Conservation (phyloP, 2,329 filamentous ascomycete species). For the Beauveria scarabaeidicola region DNA sequence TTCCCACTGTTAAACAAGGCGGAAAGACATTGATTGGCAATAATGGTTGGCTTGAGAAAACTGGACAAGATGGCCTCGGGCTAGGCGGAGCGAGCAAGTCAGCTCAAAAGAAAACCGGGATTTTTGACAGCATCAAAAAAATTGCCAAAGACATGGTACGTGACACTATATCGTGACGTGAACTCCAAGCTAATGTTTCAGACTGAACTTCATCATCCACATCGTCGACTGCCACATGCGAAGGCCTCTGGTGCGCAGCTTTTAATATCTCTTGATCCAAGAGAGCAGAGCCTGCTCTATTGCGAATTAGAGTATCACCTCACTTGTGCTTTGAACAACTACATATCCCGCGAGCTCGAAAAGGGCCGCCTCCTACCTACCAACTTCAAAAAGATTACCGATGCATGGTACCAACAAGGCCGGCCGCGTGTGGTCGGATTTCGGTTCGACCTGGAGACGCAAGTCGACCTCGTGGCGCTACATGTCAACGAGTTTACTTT, state of each 20-base stretch:
- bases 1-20: conserved; percentile 30
- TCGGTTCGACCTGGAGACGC: conserved; percentile 52
- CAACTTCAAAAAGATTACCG: conserved; percentile 42
- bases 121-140: conserved; percentile 41
- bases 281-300: conserved; percentile 51
- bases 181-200: conserved; percentile 16
- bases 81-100: conserved; percentile 19
- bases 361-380: conserved; percentile 45
- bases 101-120: conserved; percentile 30
- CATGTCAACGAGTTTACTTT: conserved; percentile 47
- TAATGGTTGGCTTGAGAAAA: conserved; percentile 49
- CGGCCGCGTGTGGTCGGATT: conserved; percentile 48
- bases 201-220: conserved; percentile 30
- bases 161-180: neutral
- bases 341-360: conserved; percentile 44
- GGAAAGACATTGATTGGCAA: conserved; percentile 46
- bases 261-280: conserved; percentile 42
- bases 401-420: conserved; percentile 43
- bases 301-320: conserved; percentile 50
- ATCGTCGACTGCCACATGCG: conserved; percentile 24
- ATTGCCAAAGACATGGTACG: conserved; percentile 47
- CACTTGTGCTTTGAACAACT: conserved; percentile 41
- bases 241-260: conserved; percentile 26
- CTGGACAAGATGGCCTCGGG: conserved; percentile 17
- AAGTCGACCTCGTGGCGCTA: conserved; percentile 44